Conservation (phyloP, 495 filamentous ascomycete genomes). For the Aspergillus mulundensis region DNA sequence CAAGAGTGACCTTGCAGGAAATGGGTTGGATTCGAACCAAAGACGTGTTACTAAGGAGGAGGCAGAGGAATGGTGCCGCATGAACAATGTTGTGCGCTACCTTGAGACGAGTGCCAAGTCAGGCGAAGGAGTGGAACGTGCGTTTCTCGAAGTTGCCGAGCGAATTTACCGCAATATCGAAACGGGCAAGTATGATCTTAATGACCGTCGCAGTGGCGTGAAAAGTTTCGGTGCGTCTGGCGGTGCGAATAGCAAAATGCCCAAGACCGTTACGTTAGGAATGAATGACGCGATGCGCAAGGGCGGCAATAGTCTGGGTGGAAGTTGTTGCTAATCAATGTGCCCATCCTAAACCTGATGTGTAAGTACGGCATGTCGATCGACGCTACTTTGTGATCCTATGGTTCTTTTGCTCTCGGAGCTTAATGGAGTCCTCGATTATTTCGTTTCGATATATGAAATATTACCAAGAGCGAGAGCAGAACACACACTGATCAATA, state of each 20-base stretch:
- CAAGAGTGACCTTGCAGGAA: slow-evolving; percentile 73
- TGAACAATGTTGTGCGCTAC: slow-evolving; percentile 80
- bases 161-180: slow-evolving; percentile 94
- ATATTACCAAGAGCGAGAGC: neutral
- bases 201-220: slow-evolving; percentile 90
- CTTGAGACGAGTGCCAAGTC: slow-evolving; percentile 96
- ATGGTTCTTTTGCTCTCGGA: neutral
- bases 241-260: slow-evolving; percentile 31
- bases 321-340: slow-evolving; percentile 44
- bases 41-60: slow-evolving; percentile 74
- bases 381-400: neutral
- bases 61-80: slow-evolving; percentile 80
- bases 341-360: neutral
- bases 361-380: neutral
- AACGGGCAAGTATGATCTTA: slow-evolving; percentile 86
- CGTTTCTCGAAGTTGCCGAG: slow-evolving; percentile 89
- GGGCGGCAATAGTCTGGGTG: slow-evolving; percentile 38
- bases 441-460: neutral
- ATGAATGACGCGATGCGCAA: slow-evolving; percentile 53
- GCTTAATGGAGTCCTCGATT: neutral
- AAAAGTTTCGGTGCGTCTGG: slow-evolving; percentile 66
- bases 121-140: slow-evolving; percentile 86
- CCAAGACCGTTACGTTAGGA: slow-evolving; percentile 53
- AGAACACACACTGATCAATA: neutral
- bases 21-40: slow-evolving; percentile 51